These are phyloP conservation scores for Suillus sp. DNA, from an alignment of 768 basidiomycete genomes.

Conservation along the genomic window DNA sequence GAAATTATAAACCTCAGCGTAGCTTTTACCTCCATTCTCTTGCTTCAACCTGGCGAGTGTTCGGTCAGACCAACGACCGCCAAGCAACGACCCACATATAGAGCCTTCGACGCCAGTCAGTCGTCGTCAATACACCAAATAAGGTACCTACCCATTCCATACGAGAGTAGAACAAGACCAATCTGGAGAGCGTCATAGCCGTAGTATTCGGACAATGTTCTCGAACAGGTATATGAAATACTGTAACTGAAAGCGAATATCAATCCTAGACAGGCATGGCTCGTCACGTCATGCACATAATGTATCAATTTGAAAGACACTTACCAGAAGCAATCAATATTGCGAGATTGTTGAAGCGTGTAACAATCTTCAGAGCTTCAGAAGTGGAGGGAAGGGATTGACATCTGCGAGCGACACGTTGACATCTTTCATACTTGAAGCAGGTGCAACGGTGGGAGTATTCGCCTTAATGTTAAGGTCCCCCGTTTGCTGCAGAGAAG, in stretches of 20 bases:
- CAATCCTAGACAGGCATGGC: conserved; percentile 43
- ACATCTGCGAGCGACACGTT: conserved; percentile 64
- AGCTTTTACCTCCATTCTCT: conserved; percentile 44
- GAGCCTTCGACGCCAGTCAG: conserved; percentile 32
- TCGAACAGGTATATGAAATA: conserved; percentile 68
- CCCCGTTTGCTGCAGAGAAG: conserved; percentile 17
- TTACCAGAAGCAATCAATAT: conserved; percentile 39
- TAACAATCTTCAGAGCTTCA: conserved; percentile 51
- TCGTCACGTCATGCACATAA: neutral
- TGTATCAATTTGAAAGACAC: conserved; percentile 17
- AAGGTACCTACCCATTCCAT: conserved; percentile 55
- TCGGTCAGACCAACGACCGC: conserved; percentile 55
- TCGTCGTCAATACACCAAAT: neutral
- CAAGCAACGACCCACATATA: conserved; percentile 49
- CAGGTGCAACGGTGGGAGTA: conserved; percentile 8
- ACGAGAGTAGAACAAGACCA: conserved; percentile 73
- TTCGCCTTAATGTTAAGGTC: conserved; percentile 24
- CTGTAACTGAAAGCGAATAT: conserved; percentile 69
- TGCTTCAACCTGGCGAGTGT: conserved; percentile 43
- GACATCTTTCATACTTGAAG: conserved; percentile 33
- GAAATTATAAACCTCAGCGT: conserved; percentile 53
- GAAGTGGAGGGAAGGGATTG: conserved; percentile 65
- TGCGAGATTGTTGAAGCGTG: conserved; percentile 62
- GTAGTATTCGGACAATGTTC: conserved; percentile 67
- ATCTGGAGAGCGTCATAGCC: conserved; percentile 66